phyloP scores from a whole-genome alignment of 371 early-diverging fungal species.

The Rhizopus stolonifer region DNA sequence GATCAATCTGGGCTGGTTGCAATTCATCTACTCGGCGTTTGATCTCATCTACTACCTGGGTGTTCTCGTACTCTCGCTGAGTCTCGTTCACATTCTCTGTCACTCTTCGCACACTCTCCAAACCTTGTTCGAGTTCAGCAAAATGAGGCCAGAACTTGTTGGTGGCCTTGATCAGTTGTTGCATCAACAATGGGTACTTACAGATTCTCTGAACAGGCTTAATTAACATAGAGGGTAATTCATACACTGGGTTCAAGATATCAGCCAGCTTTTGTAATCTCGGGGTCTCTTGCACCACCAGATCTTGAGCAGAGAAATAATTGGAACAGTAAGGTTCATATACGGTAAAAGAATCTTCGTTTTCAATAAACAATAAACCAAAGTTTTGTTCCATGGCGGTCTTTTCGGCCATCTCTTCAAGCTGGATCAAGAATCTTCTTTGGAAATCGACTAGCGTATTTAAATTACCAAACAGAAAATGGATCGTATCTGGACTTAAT shows the following conservation, averaged over 20 bases:
- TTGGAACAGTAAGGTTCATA: slow-evolving; percentile 96
- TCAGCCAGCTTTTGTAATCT: slow-evolving; percentile 58
- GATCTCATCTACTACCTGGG: slow-evolving; percentile 70
- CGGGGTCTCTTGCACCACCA: slow-evolving; percentile 48
- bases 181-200: slow-evolving; percentile 91
- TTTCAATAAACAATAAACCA: slow-evolving; percentile 74
- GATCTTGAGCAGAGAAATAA: slow-evolving; percentile 73
- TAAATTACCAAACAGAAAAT: slow-evolving; percentile 88
- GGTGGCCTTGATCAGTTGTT: slow-evolving; percentile 80
- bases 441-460: slow-evolving; percentile 94
- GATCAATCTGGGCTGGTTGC: slow-evolving; percentile 35
- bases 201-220: slow-evolving; percentile 97
- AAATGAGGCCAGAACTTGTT: slow-evolving; percentile 67
- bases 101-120: slow-evolving; percentile 79
- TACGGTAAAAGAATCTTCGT: slow-evolving; percentile 84
- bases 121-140: slow-evolving; percentile 77
- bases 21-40: slow-evolving; percentile 66
- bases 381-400: slow-evolving; percentile 81
- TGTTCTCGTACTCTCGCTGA: slow-evolving; percentile 85
- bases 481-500: slow-evolving; percentile 70
- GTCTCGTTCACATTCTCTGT: slow-evolving; percentile 91
- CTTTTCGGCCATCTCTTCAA: slow-evolving; percentile 81
- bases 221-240: slow-evolving; percentile 89
- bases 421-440: slow-evolving; percentile 86
- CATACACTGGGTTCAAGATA: slow-evolving; percentile 81